Base-by-base conservation (phyloP, 306 rosid species). In the Cajanus cajan region DNA sequence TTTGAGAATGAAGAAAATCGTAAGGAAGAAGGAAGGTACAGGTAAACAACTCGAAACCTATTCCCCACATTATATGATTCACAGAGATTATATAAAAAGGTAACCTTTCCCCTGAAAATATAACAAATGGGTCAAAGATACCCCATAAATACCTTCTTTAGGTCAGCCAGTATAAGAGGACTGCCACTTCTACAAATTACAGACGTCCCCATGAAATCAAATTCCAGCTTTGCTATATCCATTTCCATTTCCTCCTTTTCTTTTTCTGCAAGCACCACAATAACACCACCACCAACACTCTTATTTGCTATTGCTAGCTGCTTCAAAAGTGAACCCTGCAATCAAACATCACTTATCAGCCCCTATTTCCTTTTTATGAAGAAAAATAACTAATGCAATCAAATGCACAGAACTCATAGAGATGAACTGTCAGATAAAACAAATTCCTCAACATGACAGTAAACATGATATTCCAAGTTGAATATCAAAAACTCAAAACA, bases 181-280 rank as follows among this genome's bases (percentile, higher is more conserved):
- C 98, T 94, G 85, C 98, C 98, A 82, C 98, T 94, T 89, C 98
- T 83, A 80, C 98, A 92, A 80, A 94, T 94, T 72, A 94, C 97
- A 31, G 97, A 92, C 1, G 95, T 94, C 74, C 98, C 97, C 98
- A 94, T 94, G 86, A 94, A 90, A 81, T 89, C 95, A 68, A 94
- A 94, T 86, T 94, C 98, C 57, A 94, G 94, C 89, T 92, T 94
- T 82, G 95, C 85, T 86, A 94, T 94, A 76, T 94, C 98, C 80
- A 91, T 84, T 86, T 94, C 97, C 98, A 94, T 94, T 84, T 94
- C 97, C 88, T 92, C 98, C 88, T 94, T 94, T 82, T 94, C 98
- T 89, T 92, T 89, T 86, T 94, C 98, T 44, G 98, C 98, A 87
- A 92, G 98, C 71, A 94, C 97, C 68, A 94, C 98, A 66, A 94